Percentiles rank a stretch among this genome's conserved stretches.
Conservation (phyloP, 257 asterid genomes). For the Rhazya stricta region DNA sequence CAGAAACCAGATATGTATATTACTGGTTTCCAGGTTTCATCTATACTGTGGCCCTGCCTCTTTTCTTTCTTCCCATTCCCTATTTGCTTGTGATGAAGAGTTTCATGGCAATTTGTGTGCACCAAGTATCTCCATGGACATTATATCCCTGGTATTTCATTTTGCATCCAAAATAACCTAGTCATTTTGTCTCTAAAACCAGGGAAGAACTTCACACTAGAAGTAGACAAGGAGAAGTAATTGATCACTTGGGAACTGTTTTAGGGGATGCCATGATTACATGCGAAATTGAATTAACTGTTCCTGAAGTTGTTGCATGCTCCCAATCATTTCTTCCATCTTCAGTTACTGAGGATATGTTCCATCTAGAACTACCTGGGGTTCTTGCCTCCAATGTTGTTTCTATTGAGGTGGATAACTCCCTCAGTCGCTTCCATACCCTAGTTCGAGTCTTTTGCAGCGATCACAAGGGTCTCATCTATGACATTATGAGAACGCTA, state of each 20-base stretch:
- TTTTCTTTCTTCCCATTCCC: not conserved
- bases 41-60: not conserved
- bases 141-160: not conserved
- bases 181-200: slow-evolving; percentile 1
- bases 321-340: slow-evolving; percentile 49
- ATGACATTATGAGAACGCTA: slow-evolving; percentile 66
- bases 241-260: slow-evolving; percentile 28
- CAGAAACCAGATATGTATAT: not conserved
- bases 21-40: not conserved
- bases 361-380: slow-evolving; percentile 29
- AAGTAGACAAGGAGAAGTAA: slow-evolving; percentile 49
- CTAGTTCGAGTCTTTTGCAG: slow-evolving; percentile 52
- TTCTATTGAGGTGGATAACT: slow-evolving; percentile 47
- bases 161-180: not conserved
- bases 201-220: slow-evolving; percentile 62
- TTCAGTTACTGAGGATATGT: slow-evolving; percentile 43
- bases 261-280: slow-evolving; percentile 57
- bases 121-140: not conserved
- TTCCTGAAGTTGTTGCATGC: slow-evolving; percentile 51
- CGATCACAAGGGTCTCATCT: slow-evolving; percentile 72
- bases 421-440: slow-evolving; percentile 66
- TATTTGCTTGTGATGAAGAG: not conserved
- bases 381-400: slow-evolving; percentile 30
- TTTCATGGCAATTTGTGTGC: not conserved
- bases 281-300: slow-evolving; percentile 58